phyloP scores from a whole-genome alignment of 257 asterid species.

The Echium plantagineum region DNA sequence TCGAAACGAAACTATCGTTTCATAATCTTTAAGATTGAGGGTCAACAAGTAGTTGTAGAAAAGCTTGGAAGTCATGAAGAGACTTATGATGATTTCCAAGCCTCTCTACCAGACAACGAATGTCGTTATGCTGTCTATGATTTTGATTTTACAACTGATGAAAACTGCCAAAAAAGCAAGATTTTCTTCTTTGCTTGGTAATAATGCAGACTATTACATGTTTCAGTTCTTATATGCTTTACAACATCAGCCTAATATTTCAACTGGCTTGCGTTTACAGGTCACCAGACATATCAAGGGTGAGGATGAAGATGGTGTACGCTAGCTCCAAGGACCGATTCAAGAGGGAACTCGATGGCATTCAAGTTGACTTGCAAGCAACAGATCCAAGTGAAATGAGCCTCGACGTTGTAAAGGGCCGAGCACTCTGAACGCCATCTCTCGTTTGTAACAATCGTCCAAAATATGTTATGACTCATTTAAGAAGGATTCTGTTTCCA shows the following conservation, averaged over 20 bases:
- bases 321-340: constrained; percentile 86
- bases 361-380: constrained; percentile 73
- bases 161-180: constrained; percentile 89
- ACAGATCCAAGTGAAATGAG: constrained; percentile 94
- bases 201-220: background rate
- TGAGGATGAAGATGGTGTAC: constrained; percentile 87
- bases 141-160: constrained; percentile 64
- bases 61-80: constrained; percentile 51
- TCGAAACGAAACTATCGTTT: constrained; percentile 62
- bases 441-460: constrained; percentile 1
- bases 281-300: constrained; percentile 67
- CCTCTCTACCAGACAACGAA: constrained; percentile 52
- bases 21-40: constrained; percentile 55
- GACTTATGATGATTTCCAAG: constrained; percentile 42
- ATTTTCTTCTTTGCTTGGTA: constrained; percentile 74
- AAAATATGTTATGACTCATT: constrained; percentile 1
- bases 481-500: constrained; percentile 1
- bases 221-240: background rate
- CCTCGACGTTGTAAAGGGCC: constrained; percentile 54
- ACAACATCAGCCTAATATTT: no score
- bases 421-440: constrained; percentile 31
- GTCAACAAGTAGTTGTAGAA: constrained; percentile 61
- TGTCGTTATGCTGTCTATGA: constrained; percentile 81
- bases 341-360: constrained; percentile 81
- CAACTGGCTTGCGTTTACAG: constrained; percentile 13